Percentiles rank a stretch among this genome's conserved stretches.
These are phyloP conservation scores for Kodamaea laetipori DNA, from an alignment of 805 yeast species.

Conservation along the genomic window DNA sequence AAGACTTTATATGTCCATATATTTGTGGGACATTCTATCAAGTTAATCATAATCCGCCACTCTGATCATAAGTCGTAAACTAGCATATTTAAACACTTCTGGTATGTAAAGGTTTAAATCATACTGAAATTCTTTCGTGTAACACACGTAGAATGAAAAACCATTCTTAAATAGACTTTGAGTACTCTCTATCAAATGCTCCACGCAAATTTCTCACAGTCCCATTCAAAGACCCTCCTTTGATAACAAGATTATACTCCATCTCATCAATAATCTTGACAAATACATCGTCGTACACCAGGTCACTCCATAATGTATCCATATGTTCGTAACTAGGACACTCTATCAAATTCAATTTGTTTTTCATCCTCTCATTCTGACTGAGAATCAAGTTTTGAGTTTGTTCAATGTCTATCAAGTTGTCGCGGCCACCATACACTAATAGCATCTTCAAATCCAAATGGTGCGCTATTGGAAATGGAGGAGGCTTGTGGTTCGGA, in stretches of 20 bases:
- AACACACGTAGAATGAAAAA: too few relatives aligned
- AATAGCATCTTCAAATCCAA: conserved; percentile 30
- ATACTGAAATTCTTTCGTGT: too few relatives aligned
- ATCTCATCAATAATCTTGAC: conserved; percentile 19
- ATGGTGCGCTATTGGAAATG: conserved; percentile 33
- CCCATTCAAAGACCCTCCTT: conserved; percentile 5
- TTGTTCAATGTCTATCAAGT: conserved; percentile 30
- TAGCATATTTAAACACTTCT: too few relatives aligned
- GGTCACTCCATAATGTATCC: conserved; percentile 34
- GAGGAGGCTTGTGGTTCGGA: conserved; percentile 17
- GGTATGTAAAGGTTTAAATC: too few relatives aligned
- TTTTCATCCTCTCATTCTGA: conserved; percentile 26
- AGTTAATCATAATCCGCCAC: too few relatives aligned
- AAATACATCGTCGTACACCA: conserved; percentile 30
- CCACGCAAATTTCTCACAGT: conserved; percentile 9
- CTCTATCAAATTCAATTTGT: conserved; percentile 21
- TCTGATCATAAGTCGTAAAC: too few relatives aligned
- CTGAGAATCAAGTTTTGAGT: conserved; percentile 25
- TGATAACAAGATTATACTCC: conserved; percentile 5
- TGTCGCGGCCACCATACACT: conserved; percentile 32
- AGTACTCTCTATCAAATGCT: conserved; percentile 4
- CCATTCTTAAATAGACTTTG: conserved; percentile 2
- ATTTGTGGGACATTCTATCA: too few relatives aligned
- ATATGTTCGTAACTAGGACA: conserved; percentile 34
- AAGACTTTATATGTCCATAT: too few relatives aligned